Percentiles rank a stretch among this genome's conserved stretches.
Evolutionary conservation across 352 stramenopile genomes (phyloP).

Genomic region (Thalassiosira livingstoniorum): DNA sequence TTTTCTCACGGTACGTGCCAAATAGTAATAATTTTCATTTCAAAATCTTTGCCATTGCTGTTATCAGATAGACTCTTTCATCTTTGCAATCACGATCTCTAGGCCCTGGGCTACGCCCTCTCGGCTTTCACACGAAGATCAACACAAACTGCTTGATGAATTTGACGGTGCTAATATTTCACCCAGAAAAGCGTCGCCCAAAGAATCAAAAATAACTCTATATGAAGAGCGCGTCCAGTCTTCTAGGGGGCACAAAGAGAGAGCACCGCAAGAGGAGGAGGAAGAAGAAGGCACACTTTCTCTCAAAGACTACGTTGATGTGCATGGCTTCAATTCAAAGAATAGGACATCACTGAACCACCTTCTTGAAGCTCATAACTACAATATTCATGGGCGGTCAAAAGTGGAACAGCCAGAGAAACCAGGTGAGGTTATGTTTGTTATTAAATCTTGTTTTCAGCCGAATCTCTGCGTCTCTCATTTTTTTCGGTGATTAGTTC

Average conservation of each 20-base stretch:
- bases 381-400: slow-evolving; percentile 9
- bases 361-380: slow-evolving; percentile 54
- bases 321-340: slow-evolving; percentile 71
- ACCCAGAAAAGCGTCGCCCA: slow-evolving; percentile 38
- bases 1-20: slow-evolving; percentile 10
- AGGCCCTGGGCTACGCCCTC: slow-evolving; percentile 51
- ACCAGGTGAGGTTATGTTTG: slow-evolving; percentile 21
- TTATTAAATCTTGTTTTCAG: neutral
- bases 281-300: slow-evolving; percentile 27
- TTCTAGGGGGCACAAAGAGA: slow-evolving; percentile 33
- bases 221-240: slow-evolving; percentile 63
- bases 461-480: neutral
- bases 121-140: slow-evolving; percentile 62
- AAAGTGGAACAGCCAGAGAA: slow-evolving; percentile 31
- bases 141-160: slow-evolving; percentile 54
- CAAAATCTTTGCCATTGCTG: too few relatives aligned
- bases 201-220: slow-evolving; percentile 45
- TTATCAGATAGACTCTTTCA: neutral
- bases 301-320: slow-evolving; percentile 63
- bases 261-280: slow-evolving; percentile 35
- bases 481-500: slow-evolving; percentile 8
- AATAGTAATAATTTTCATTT: neutral
- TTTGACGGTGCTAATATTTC: slow-evolving; percentile 35
- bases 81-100: too few relatives aligned
- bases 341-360: slow-evolving; percentile 58